Evolutionary conservation across 176 grass and related monocot genomes (phyloP).

Genomic region (Canna indica): DNA sequence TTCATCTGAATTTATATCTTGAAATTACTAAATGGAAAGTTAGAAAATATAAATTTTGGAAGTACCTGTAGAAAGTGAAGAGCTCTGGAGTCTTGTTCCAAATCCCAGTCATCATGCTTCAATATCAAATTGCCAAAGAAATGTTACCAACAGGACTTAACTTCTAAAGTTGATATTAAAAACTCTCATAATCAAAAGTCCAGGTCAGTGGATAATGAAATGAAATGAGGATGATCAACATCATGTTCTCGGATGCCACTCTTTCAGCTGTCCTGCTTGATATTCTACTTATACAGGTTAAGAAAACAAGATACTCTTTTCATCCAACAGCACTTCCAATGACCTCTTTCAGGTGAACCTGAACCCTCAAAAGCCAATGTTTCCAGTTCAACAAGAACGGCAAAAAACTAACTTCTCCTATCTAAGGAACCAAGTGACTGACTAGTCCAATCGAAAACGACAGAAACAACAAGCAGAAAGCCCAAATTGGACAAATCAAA

Average conservation of each 20-base stretch:
- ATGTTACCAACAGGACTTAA: neutral
- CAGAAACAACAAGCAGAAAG: neutral
- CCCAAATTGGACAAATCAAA: neutral
- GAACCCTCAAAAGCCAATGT: neutral
- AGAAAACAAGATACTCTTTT: neutral
- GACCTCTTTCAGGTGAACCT: neutral
- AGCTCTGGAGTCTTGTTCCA: slow-evolving; percentile 81
- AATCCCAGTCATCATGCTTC: slow-evolving; percentile 85
- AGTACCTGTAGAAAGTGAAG: slow-evolving; percentile 73
- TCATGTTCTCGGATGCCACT: neutral
- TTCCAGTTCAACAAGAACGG: neutral
- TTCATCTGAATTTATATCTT: neutral
- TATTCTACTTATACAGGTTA: neutral
- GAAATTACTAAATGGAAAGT: neutral
- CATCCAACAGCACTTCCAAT: neutral
- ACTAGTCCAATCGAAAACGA: too few species aligned
- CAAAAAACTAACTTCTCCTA: too few species aligned
- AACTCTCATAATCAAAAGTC: neutral
- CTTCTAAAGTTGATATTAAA: neutral
- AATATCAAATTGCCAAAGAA: slow-evolving; percentile 22
- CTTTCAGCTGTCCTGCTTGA: neutral
- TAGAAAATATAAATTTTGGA: slow-evolving; percentile 3
- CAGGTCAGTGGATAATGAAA: neutral
- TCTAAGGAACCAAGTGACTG: too few species aligned
- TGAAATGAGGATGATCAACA: too few species aligned